phyloP scores from a whole-genome alignment of 768 basidiomycete species.

The Floccularia luteovirens region DNA sequence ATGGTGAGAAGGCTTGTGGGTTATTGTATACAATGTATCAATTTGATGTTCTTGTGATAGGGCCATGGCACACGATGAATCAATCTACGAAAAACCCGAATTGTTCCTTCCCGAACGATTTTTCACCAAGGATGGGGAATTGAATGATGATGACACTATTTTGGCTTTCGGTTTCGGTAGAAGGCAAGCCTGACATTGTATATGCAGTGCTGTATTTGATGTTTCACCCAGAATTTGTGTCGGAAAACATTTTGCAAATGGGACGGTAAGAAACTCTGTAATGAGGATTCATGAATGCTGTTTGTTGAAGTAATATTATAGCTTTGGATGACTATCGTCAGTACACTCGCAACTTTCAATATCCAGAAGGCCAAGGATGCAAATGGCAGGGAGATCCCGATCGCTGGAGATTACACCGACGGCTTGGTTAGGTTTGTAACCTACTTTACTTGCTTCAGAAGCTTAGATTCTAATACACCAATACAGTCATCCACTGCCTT shows the following conservation, averaged over 20 bases:
- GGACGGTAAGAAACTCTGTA: constrained; percentile 8
- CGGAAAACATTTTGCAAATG: constrained; percentile 10
- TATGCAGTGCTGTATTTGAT: background rate
- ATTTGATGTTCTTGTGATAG: too few species aligned
- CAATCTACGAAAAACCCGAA: constrained; percentile 21
- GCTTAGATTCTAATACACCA: background rate
- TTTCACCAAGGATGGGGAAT: constrained; percentile 12
- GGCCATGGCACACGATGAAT: constrained; percentile 23
- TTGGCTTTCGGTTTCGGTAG: constrained; percentile 21
- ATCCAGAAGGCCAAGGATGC: constrained; percentile 11
- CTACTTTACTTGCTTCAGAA: background rate
- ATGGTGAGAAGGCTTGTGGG: background rate
- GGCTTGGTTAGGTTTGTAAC: constrained; percentile 5
- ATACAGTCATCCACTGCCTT: background rate
- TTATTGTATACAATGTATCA: too few species aligned
- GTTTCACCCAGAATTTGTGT: constrained; percentile 8
- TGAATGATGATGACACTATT: constrained; percentile 11
- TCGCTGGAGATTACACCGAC: constrained; percentile 7
- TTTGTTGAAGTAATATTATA: background rate
- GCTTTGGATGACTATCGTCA: constrained; percentile 11
- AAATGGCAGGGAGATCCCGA: constrained; percentile 5
- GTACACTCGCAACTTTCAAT: constrained; percentile 11
- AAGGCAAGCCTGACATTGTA: constrained; percentile 9
- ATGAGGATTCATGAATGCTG: background rate
- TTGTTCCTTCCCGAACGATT: constrained; percentile 28